Percentiles rank a stretch among this genome's conserved stretches.
Evolutionary conservation across 2,329 filamentous ascomycete genomes (phyloP).

Genomic region (Fusarium chlamydosporum): DNA sequence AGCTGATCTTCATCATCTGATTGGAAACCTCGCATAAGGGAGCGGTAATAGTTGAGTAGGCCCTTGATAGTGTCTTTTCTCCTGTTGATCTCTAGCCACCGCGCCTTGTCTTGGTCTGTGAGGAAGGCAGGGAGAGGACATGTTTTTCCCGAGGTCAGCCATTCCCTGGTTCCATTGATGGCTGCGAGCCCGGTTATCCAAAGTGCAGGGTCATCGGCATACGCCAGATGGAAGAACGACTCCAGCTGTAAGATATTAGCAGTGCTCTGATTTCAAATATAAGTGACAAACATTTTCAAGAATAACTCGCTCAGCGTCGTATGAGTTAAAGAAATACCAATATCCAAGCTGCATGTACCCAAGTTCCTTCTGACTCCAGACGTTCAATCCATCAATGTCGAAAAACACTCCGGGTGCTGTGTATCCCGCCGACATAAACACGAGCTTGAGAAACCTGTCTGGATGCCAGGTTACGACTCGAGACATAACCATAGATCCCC

Average conservation of each 20-base stretch:
- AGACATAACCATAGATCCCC: conserved; percentile 33
- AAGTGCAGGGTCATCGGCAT: conserved; percentile 9
- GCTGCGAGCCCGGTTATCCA: conserved; percentile 25
- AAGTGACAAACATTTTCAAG: conserved; percentile 14
- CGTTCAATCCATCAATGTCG: conserved; percentile 32
- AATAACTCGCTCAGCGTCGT: conserved; percentile 32
- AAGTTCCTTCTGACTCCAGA: conserved; percentile 19
- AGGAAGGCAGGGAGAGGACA: conserved; percentile 23
- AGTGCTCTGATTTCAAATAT: too few relatives aligned
- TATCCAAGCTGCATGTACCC: conserved; percentile 38
- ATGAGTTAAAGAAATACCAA: conserved; percentile 42
- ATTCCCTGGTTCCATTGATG: conserved; percentile 24
- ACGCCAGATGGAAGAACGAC: conserved; percentile 37
- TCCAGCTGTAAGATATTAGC: conserved; percentile 28
- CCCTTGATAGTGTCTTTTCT: conserved; percentile 23
- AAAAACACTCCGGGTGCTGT: conserved; percentile 32
- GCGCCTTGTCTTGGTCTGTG: conserved; percentile 25
- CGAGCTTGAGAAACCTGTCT: conserved; percentile 18
- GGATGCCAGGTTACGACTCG: conserved; percentile 27
- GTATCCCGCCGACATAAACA: conserved; percentile 29
- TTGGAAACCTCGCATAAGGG: conserved; percentile 35
- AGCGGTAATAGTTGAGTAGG: conserved; percentile 39
- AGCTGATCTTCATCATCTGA: conserved; percentile 30
- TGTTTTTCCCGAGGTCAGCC: conserved; percentile 23
- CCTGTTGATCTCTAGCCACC: conserved; percentile 28